A percentile compares a stretch with the other conserved stretches of the same genome.
These are phyloP conservation scores for Globisporangium rhizosaccharum DNA, from an alignment of 352 stramenopile genomes.

Conservation along the genomic window DNA sequence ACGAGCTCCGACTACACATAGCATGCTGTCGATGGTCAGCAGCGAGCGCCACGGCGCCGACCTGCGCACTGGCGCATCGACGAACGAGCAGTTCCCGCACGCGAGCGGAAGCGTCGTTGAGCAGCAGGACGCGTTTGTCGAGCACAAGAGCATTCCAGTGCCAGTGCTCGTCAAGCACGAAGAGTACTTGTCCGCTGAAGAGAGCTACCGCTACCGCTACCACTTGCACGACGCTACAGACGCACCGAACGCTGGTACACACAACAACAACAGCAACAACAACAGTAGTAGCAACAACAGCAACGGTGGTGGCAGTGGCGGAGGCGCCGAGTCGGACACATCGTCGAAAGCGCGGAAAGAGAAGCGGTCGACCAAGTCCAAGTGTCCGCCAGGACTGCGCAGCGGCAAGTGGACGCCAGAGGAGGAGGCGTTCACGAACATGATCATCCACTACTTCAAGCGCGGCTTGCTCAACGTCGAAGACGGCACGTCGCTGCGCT, in stretches of 20 bases:
- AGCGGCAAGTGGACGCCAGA: conserved; percentile 84
- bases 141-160: conserved; percentile 11
- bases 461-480: conserved; percentile 70
- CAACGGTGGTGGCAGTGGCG: background rate
- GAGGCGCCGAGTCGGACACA: conserved; percentile 11
- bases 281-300: conserved; percentile 4
- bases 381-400: conserved; percentile 71
- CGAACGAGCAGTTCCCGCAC: background rate
- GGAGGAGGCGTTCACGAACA: conserved; percentile 79
- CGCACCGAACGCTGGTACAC: conserved; percentile 1
- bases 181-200: conserved; percentile 10
- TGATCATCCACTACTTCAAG: conserved; percentile 87
- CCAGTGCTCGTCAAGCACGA: conserved; percentile 13
- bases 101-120: conserved; percentile 6
- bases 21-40: conserved; percentile 65
- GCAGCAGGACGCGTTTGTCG: conserved; percentile 12
- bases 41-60: conserved; percentile 14
- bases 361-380: conserved; percentile 85
- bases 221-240: conserved; percentile 12
- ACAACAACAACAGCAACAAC: conserved; percentile 5
- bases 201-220: conserved; percentile 20
- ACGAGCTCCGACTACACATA: conserved; percentile 15
- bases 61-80: background rate
- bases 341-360: conserved; percentile 10
- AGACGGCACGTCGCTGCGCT: conserved; percentile 78